Base-by-base conservation (phyloP, 257 asterid genomes). In the Knoxia roxburghii region DNA sequence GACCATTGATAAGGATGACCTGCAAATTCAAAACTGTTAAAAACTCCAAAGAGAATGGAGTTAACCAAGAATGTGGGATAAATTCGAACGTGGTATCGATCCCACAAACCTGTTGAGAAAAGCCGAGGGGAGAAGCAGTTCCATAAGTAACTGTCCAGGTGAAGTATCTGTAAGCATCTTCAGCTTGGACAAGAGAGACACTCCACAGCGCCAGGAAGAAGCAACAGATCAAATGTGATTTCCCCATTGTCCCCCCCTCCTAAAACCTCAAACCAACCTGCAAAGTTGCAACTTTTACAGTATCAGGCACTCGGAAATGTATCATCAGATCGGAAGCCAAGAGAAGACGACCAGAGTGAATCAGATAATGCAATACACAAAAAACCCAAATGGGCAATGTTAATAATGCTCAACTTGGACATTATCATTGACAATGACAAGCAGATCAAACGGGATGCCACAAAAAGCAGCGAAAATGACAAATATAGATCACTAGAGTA, bases 71-170 rank as follows among this genome's bases (percentile, higher is more conserved):
- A 29, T 24, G 50, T 43, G 0, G 45, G 49, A 1, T 20, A 0
- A 26, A 9, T 54, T 37, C 4, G 9, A 37, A 37, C 41, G 41
- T 37, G 4, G 41, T 37, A 37, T n/a, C n/a, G n/a, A 6, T 37
- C 43, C 18, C 9, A 46, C 73, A 15, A 72, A 87, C 99, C 96
- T 88, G 91, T 49, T 94, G 97, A 62, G 95, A 75, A 69, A 67
- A 56, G 48, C 99, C 99, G 58, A 90, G 91, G 8, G 95, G 96
- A 18, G 87, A 81, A 82, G 88, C 79, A 51, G 73, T 85, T 55
- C 96, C 99, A 61, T 94, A 94, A 68, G 96, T 87, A 58, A 83
- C 83, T 53, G 91, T 88, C 96, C 96, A 94, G 53, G 97, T 88
- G 62, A 64, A 89, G 71, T 72, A 90, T 76, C 76, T 90, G 82